Percentiles rank a stretch among this genome's conserved stretches.
Evolutionary conservation across 2,329 filamentous ascomycete genomes (phyloP).

Genomic region (Nigrospora osmanthi): DNA sequence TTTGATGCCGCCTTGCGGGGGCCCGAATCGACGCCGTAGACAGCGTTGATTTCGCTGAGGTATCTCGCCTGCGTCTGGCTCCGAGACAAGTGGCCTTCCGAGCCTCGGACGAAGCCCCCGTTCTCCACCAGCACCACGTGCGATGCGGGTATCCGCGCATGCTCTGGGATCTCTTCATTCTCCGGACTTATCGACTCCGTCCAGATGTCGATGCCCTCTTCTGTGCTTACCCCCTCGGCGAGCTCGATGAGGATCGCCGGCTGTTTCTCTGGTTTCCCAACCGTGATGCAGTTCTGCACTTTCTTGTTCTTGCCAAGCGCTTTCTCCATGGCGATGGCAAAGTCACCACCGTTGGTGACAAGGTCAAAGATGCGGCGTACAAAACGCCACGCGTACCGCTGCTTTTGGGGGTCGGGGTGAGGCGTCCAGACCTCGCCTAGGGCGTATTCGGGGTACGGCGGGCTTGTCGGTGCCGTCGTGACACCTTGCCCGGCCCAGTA

Average conservation of each 20-base stretch:
- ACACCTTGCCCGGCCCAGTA: constrained; percentile 2
- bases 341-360: constrained; percentile 1
- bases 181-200: constrained; percentile 1
- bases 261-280: neutral
- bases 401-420: constrained; percentile 4
- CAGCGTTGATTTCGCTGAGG: constrained; percentile 1
- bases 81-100: constrained; percentile 3
- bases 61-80: constrained; percentile 2
- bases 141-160: neutral
- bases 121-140: constrained; percentile 1
- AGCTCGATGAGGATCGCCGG: constrained; percentile 2
- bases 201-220: neutral
- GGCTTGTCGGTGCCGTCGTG: neutral
- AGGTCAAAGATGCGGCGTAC: constrained; percentile 4
- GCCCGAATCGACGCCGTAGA: constrained; percentile 1
- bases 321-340: constrained; percentile 3
- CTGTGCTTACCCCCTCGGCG: neutral
- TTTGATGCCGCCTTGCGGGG: neutral
- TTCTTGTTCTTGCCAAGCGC: constrained; percentile 2
- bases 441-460: constrained; percentile 4
- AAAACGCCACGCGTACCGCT: constrained; percentile 3
- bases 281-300: constrained; percentile 3
- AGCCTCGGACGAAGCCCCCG: constrained; percentile 2
- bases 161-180: constrained; percentile 4
- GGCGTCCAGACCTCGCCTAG: constrained; percentile 5